Evolutionary conservation across 1,284 basidiomycete species (phyloP), one percentile per base, ranked within the genome.

Genomic region (Tilletia setariae): DNA sequence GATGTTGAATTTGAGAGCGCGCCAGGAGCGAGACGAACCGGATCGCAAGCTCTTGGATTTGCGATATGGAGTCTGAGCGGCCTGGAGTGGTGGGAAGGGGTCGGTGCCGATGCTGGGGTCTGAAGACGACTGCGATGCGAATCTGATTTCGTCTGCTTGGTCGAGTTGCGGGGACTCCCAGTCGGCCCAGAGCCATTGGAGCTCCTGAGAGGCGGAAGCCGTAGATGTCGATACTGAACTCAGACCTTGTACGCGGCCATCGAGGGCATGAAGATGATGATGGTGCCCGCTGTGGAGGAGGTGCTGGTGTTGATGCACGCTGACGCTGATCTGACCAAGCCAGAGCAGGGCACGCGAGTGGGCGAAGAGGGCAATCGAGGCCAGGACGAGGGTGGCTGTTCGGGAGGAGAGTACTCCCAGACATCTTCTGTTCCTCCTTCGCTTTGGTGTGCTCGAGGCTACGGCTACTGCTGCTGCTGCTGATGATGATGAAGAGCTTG

Each of bases 381-480:
- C 76, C n/a, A 78, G 70, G 2, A 73, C 67, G 7, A 78, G 46
- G 15, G 76, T 78, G 0, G 74, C 72, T 40, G 70, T 71, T 16
- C 75, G 68, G 1, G 73, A 71, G 21, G 76, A 75, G 43, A 74
- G 16, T 19, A 49, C 11, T 11, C 47, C 47, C 47, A 49, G 23
- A 19, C 47, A 49, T 49, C 47, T 49, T 8, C 47, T n/a, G 8
- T 49, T n/a, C 47, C 47, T 9, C 23, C 23, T 49, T 25, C 35
- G 35, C 35, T 40, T 40, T 11, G 35, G 6, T 11, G 35, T 40
- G 35, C 35, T 40, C 35, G 11, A 40, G 4, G 35, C 47, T 49
- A 19, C 47, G 11, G 47, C 47, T 49, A 19, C 47, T 49, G 35
- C 11, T 40, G 47, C 16, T 49, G 47, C n/a, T 49, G 47, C 16